phyloP scores from a whole-genome alignment of 1,139 yeast genomes.

The Blastobotrys apis region DNA sequence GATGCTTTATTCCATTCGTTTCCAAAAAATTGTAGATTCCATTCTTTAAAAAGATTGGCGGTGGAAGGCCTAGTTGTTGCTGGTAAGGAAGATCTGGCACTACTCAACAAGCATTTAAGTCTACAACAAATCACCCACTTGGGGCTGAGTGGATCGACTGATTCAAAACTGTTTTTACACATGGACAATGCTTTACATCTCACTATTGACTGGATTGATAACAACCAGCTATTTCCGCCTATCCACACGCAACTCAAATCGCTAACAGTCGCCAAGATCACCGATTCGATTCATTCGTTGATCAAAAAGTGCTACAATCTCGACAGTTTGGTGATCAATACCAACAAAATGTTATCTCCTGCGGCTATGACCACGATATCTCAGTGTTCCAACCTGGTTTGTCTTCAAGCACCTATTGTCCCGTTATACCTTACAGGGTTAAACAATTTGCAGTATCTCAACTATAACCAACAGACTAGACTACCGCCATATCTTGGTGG shows the following conservation, averaged over 20 bases:
- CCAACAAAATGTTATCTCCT: not conserved
- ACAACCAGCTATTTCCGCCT: not conserved
- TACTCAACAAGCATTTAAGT: conserved; percentile 16
- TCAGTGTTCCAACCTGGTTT: not conserved
- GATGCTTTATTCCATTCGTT: conserved; percentile 21
- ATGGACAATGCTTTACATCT: not conserved
- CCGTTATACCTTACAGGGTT: not conserved
- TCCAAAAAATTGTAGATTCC: not conserved
- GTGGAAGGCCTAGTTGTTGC: conserved; percentile 22
- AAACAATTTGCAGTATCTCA: not conserved
- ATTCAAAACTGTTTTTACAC: conserved; percentile 10
- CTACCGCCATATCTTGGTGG: conserved; percentile 19
- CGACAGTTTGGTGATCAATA: not conserved
- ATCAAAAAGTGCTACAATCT: too few relatives aligned
- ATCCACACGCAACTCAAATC: not conserved
- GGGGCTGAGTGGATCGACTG: conserved; percentile 15
- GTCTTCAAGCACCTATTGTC: not conserved
- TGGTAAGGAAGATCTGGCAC: conserved; percentile 10
- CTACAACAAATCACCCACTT: conserved; percentile 9
- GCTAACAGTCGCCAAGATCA: not conserved
- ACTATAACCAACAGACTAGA: not conserved
- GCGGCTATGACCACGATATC: not conserved
- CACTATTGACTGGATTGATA: conserved; percentile 2
- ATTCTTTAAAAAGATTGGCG: conserved; percentile 18
- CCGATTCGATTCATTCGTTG: not conserved